phyloP scores from a whole-genome alignment of 768 basidiomycete species.

The Lactarius evosmus region DNA sequence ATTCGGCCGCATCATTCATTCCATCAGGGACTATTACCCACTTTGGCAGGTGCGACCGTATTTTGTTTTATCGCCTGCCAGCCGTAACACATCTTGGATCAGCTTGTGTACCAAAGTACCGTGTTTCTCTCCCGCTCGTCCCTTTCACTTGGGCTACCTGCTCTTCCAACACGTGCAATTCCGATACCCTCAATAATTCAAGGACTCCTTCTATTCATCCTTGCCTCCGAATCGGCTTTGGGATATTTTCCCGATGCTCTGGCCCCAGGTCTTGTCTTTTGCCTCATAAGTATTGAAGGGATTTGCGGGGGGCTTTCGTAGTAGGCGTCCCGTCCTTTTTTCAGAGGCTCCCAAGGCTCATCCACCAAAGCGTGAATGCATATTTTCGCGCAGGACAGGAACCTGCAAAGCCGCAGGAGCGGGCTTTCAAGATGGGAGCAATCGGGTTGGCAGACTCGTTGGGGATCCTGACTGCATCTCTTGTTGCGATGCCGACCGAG shows the following conservation, averaged over 20 bases:
- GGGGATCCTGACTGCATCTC: slow-evolving; percentile 60
- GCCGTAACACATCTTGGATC: slow-evolving; percentile 3
- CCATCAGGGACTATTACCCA: slow-evolving; percentile 89
- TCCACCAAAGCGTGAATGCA: slow-evolving; percentile 65
- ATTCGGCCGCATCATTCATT: slow-evolving; percentile 75
- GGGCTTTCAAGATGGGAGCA: slow-evolving; percentile 87
- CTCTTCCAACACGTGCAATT: slow-evolving; percentile 66
- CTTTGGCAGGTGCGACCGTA: slow-evolving; percentile 74
- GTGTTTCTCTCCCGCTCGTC: slow-evolving; percentile 94
- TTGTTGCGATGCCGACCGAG: slow-evolving; percentile 73
- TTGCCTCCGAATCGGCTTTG: slow-evolving; percentile 64
- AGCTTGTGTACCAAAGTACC: slow-evolving; percentile 85
- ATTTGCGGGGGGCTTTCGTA: slow-evolving; percentile 92
- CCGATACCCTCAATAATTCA: slow-evolving; percentile 77
- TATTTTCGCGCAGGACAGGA: slow-evolving; percentile 84
- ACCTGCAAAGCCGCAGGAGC: slow-evolving; percentile 57
- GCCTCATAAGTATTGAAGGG: slow-evolving; percentile 83
- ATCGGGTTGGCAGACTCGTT: slow-evolving; percentile 83
- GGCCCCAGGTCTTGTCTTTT: slow-evolving; percentile 59
- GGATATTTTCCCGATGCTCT: slow-evolving; percentile 55
- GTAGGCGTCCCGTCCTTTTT: slow-evolving; percentile 45
- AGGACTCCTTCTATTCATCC: slow-evolving; percentile 55
- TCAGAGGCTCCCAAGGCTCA: not conserved
- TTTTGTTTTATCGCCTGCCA: slow-evolving; percentile 11
- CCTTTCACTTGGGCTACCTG: slow-evolving; percentile 78